Evolutionary conservation across 371 early-diverging fungal genomes (phyloP), one percentile per base, ranked within the genome.

Genomic region (Choanephora cucurbitarum): DNA sequence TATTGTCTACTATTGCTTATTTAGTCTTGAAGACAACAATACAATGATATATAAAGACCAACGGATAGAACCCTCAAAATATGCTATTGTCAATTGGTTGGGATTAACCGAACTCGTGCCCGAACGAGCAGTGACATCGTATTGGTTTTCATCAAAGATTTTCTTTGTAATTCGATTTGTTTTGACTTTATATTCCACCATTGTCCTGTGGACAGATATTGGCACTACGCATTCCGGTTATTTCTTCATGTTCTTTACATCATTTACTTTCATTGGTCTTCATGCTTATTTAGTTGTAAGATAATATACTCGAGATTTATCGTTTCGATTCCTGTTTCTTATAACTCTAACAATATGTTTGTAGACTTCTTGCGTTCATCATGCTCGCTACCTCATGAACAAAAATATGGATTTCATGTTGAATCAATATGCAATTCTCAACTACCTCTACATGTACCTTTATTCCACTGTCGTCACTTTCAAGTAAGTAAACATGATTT

Each of bases 91-190:
- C 33, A 62, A 73, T 28, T 78, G 79, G 79, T 67, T 79, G 55
- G 61, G 68, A 2, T 58, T 84, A 44, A 78, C 81, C 59, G 67
- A 66, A 39, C 80, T 84, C 40, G 75, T 72, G 5, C 79, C 85
- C 11, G 81, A 81, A 55, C 55, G 66, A 48, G 76, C 80, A 19
- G 80, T 82, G 6, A 81, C 81, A 7, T 82, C 85, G 1, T 59
- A 81, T 46, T 71, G 75, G 64, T 72, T 82, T 18, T 72, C 77
- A 7, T 60, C 78, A 1, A 60, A 68, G 28, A 63, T 64, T 1
- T 62, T 84, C 41, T 66, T 80, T 11, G 28, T 62, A 32, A 66
- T 82, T 49, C 79, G 83, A n/a, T 64, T 70, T 1, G 28, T 70
- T 5, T 21, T 67, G 8, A 42, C 62, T 2, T 55, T 81, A 2